phyloP scores from a whole-genome alignment of 768 basidiomycete genomes.

The Amanita rubescens region DNA sequence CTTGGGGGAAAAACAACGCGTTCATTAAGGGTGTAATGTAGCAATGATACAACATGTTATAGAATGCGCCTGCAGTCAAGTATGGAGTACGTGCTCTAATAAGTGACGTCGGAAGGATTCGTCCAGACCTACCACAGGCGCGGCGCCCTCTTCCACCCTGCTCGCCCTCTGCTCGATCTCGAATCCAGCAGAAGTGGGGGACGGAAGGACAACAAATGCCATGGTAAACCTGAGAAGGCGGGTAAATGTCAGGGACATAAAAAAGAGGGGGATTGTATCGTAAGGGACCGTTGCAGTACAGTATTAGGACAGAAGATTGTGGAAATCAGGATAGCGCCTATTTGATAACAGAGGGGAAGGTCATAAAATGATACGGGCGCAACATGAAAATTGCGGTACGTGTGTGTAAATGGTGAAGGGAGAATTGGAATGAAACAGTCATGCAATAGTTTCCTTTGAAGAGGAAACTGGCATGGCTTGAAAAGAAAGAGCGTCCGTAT shows the following conservation, averaged over 20 bases:
- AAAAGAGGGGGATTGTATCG: slow-evolving; percentile 6
- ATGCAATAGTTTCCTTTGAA: slow-evolving; percentile 5
- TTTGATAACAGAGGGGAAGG: slow-evolving; percentile 10
- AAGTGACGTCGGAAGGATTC: slow-evolving; percentile 2
- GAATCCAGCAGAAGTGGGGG: slow-evolving; percentile 44
- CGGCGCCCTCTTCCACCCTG: slow-evolving; percentile 67
- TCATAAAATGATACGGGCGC: slow-evolving; percentile 25
- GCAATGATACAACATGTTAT: not conserved
- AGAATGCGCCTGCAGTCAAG: slow-evolving; percentile 5
- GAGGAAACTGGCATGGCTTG: slow-evolving; percentile 30
- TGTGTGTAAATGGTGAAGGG: slow-evolving; percentile 13
- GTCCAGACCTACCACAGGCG: slow-evolving; percentile 26
- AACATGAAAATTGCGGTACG: slow-evolving; percentile 9
- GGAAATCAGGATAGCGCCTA: slow-evolving; percentile 12
- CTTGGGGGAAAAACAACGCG: not conserved
- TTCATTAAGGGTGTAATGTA: not conserved
- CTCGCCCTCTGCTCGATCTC: slow-evolving; percentile 45
- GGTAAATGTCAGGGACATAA: not conserved
- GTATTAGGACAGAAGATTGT: slow-evolving; percentile 11
- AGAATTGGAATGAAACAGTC: slow-evolving; percentile 11
- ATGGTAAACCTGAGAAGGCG: slow-evolving; percentile 8
- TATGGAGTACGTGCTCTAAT: slow-evolving; percentile 7
- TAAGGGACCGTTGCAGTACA: slow-evolving; percentile 9
- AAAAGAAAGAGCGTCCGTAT: slow-evolving; percentile 76
- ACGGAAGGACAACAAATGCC: slow-evolving; percentile 59